Conservation (phyloP, 352 stramenopile species). For the Pythium aquatile region DNA sequence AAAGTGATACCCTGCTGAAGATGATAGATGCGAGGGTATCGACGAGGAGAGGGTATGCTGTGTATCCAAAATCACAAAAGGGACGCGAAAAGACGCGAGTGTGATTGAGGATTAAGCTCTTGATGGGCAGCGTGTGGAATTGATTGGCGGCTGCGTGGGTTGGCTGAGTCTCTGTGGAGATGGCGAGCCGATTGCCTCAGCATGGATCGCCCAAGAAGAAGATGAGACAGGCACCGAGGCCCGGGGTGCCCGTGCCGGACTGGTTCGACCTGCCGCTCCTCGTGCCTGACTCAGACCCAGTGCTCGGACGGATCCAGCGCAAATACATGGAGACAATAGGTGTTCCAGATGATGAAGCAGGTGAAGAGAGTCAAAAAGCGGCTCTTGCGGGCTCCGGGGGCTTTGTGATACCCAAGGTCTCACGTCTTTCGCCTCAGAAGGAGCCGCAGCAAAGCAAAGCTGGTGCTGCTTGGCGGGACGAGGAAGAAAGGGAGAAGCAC, state of each 20-base stretch:
- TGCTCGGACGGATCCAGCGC: slow-evolving; percentile 43
- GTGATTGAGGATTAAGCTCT: background rate
- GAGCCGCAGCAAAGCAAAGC: background rate
- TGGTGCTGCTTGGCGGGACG: slow-evolving; percentile 3
- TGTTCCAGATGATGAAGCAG: background rate
- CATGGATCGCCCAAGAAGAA: slow-evolving; percentile 6
- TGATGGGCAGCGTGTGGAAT: background rate
- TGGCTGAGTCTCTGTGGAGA: background rate
- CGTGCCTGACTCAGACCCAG: slow-evolving; percentile 39
- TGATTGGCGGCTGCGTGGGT: background rate
- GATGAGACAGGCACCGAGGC: background rate
- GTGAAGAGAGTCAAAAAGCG: background rate
- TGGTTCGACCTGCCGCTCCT: slow-evolving; percentile 73
- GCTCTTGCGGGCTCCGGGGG: background rate
- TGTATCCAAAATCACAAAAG: background rate
- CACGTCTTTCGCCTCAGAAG: slow-evolving; percentile 36
- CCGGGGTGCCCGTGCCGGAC: slow-evolving; percentile 30
- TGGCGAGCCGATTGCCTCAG: background rate
- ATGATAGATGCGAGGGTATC: background rate
- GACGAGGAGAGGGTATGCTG: background rate
- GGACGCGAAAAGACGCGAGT: slow-evolving; percentile 1
- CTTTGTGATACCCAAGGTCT: slow-evolving; percentile 45
- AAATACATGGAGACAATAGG: slow-evolving; percentile 21
- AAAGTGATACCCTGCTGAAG: background rate
- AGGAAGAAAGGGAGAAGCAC: slow-evolving; percentile 9